Conservation (phyloP, 768 basidiomycete species). For the Trametes villosa region DNA sequence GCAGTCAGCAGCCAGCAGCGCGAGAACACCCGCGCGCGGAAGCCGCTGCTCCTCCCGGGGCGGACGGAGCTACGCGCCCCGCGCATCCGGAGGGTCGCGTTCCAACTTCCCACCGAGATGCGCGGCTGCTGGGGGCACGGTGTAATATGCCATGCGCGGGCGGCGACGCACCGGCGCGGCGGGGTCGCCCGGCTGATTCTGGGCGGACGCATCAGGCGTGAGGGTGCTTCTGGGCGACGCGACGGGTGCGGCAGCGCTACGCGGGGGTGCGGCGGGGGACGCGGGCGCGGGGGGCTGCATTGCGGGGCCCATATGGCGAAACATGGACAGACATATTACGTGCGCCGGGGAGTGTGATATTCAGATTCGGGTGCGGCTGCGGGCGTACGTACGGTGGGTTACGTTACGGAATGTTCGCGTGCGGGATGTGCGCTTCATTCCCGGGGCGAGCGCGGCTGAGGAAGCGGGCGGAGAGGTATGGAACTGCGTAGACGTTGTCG, state of each 20-base stretch:
- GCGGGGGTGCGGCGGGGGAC: not conserved
- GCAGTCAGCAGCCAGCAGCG: too few species aligned
- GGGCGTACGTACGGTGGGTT: not conserved
- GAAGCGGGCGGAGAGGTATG: not conserved
- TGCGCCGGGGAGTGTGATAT: not conserved
- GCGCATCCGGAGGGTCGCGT: too few species aligned
- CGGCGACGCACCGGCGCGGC: slow-evolving; percentile 1
- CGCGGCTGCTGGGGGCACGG: not conserved
- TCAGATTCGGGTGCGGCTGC: not conserved
- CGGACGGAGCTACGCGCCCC: slow-evolving; percentile 8
- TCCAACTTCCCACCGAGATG: not conserved
- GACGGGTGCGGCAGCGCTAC: not conserved
- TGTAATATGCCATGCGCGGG: slow-evolving; percentile 2
- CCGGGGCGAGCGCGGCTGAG: not conserved
- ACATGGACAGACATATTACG: slow-evolving; percentile 17
- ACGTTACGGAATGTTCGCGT: not conserved
- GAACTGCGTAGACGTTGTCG: slow-evolving; percentile 7
- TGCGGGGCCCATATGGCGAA: slow-evolving; percentile 14
- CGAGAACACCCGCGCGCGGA: not conserved
- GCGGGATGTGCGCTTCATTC: slow-evolving; percentile 1
- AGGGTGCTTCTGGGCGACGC: slow-evolving; percentile 11
- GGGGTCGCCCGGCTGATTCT: slow-evolving; percentile 15
- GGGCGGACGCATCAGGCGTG: slow-evolving; percentile 19
- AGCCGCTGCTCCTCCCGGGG: not conserved
- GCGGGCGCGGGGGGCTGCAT: not conserved